Evolutionary conservation across 495 filamentous ascomycete genomes (phyloP).

Genomic region (Xylaria nigripes): DNA sequence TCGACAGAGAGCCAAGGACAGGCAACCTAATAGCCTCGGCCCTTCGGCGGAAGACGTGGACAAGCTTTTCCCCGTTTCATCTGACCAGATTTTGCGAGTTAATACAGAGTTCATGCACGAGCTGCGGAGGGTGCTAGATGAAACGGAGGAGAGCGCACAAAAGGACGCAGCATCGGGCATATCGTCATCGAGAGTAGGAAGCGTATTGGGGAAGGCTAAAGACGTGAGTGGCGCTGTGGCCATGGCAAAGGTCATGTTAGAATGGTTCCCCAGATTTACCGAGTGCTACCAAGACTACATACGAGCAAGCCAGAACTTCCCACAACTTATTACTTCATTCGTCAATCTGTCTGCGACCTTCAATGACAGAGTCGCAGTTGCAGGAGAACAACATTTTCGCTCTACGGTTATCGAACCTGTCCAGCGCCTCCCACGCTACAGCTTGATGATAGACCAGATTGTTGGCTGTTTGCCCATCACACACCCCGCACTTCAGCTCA

Average conservation of each 20-base stretch:
- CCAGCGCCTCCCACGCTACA: slow-evolving; percentile 89
- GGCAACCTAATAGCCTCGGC: slow-evolving; percentile 54
- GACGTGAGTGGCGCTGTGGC: slow-evolving; percentile 67
- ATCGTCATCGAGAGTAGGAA: slow-evolving; percentile 31
- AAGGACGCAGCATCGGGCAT: slow-evolving; percentile 49
- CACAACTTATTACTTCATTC: slow-evolving; percentile 66
- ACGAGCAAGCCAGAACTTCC: slow-evolving; percentile 73
- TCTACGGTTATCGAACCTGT: slow-evolving; percentile 96
- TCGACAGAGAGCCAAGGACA: slow-evolving; percentile 54
- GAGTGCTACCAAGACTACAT: slow-evolving; percentile 88
- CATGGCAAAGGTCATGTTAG: slow-evolving; percentile 68
- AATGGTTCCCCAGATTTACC: slow-evolving; percentile 86
- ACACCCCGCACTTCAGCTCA: slow-evolving; percentile 68
- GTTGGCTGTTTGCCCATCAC: slow-evolving; percentile 70
- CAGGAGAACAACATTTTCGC: slow-evolving; percentile 82
- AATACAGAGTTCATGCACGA: slow-evolving; percentile 72
- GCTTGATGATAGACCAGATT: slow-evolving; percentile 92
- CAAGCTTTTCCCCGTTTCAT: slow-evolving; percentile 69
- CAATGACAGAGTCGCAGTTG: slow-evolving; percentile 65
- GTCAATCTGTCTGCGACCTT: slow-evolving; percentile 73
- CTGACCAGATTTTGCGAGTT: slow-evolving; percentile 66
- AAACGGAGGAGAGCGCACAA: slow-evolving; percentile 72
- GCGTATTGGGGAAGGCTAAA: slow-evolving; percentile 35
- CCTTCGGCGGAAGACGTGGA: slow-evolving; percentile 63
- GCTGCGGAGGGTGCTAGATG: slow-evolving; percentile 66